These are phyloP conservation scores for Rhizopus microsporus DNA, from an alignment of 371 early-diverging fungal species.

Conservation along the genomic window DNA sequence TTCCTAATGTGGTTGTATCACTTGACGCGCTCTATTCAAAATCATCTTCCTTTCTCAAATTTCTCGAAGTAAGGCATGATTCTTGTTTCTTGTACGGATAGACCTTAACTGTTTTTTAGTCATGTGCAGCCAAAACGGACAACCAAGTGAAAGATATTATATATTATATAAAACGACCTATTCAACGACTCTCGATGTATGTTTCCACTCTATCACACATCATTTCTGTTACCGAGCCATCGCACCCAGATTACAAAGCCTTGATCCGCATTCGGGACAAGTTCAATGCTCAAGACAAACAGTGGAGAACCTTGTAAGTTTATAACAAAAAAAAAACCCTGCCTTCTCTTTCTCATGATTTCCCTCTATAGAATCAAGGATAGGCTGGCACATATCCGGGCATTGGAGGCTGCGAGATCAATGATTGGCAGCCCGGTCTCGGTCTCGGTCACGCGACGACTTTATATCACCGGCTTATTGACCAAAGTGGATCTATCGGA, in stretches of 20 bases:
- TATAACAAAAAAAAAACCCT: neutral
- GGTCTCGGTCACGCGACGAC: conserved; percentile 18
- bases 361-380: conserved; percentile 19
- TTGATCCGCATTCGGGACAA: conserved; percentile 9
- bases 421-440: conserved; percentile 17
- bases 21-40: conserved; percentile 23
- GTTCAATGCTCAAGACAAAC: conserved; percentile 7
- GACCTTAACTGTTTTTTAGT: neutral
- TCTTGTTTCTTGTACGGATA: neutral
- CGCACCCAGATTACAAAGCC: conserved; percentile 22
- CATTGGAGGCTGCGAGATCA: conserved; percentile 14
- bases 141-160: conserved; percentile 9
- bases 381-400: conserved; percentile 19
- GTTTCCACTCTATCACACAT: conserved; percentile 8
- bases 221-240: conserved; percentile 13
- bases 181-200: conserved; percentile 12
- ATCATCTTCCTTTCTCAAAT: conserved; percentile 22
- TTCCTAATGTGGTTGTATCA: conserved; percentile 21
- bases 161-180: conserved; percentile 17
- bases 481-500: conserved; percentile 15
- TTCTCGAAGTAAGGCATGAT: conserved; percentile 22
- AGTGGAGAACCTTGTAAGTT: conserved; percentile 18
- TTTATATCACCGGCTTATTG: conserved; percentile 12
- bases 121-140: neutral
- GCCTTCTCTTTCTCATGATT: neutral